Evolutionary conservation across 2,329 filamentous ascomycete genomes (phyloP), one percentile per base, ranked within the genome.

Genomic region (Dryadomyces quercus-mongolicae): DNA sequence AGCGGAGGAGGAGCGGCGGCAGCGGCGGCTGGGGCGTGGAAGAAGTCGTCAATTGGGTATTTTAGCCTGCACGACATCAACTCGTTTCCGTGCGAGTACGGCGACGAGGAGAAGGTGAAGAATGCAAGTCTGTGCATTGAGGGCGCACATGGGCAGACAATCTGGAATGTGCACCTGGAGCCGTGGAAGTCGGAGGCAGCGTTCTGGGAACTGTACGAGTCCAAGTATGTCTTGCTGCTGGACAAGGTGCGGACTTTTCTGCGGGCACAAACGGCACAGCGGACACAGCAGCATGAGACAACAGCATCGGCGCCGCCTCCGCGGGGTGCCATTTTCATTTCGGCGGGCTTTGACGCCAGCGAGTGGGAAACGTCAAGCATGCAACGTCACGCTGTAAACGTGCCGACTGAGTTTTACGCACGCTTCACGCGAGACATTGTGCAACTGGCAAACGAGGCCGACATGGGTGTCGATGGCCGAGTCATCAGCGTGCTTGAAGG

Each of bases 51-150:
- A 0, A 93, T 97, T 62, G 93, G 91, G 10, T 98, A 98, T 66
- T 97, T 95, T 68, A 96, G 91, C 66, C 68, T 98, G 46, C 93
- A 98, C 67, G 93, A 98, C 64, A 96, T 98, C 71, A 97, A 98
- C 69, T 97, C 92, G 0, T 98, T 94, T 64, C 93, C 94, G 0
- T 98, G 93, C 66, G 93, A 98, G 67, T 81, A 79, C 65, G 93
- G 92, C n/a, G 92, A 97, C 58, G 81, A 86, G 55, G 88, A 93
- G 21, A 97, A 97, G 68, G 85, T 97, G 52, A 88, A 86, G 65
- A 95, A 92, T 62, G 93, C 94, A 1, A 96, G 91, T 70, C 71
- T 96, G 25, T 97, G 94, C 66, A 84, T 98, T 58, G 91, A 97
- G 57, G 91, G 91, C 62, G 90, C 92, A 0, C 93, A 98, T 65